Base-by-base conservation (phyloP, 2,329 filamentous ascomycete genomes). In the Fusarium heterosporum region DNA sequence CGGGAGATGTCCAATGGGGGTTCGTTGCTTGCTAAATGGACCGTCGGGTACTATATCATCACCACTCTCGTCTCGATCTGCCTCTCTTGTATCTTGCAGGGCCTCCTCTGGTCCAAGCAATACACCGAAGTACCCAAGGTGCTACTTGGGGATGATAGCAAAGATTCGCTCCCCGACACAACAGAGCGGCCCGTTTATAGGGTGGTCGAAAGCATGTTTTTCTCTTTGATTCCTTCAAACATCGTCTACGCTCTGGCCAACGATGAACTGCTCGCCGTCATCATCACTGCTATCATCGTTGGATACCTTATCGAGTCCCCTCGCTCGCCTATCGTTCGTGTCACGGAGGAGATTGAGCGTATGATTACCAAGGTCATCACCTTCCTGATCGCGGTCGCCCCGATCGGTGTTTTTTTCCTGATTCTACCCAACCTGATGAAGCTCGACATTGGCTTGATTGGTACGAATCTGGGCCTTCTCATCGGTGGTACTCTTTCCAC, bases 371-470 rank as follows among this genome's bases (percentile, higher is more conserved):
- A 74, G 30, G 73, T 84, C 65, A 83, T 85, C 62, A 80, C 76
- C 2, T 81, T 79, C 45, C 75, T 85, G 30, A 85, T 85, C 73
- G 76, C 82, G 56, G 59, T 81, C 8, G 83, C 83, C 0, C 83
- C 84, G 2, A 76, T 84, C 29, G 83, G 83, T 66, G 82, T 86
- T 52, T 86, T 86, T 74, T 85, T 83, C 74, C 74, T 85, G 36
- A 85, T 86, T 64, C 71, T 86, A 59, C 77, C 82, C 39, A 86
- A 85, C 67, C 71, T 86, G 40, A 80, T 85, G 74, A 80, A 76
- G 39, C 79, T 85, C 25, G 74, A 84, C 60, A 80, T 85, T 40
- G 75, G 68, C 6, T 75, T 81, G 10, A 83, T 85, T 38, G 84
- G 83, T 16, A 60, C 73, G 32, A 86, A 85, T 63, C 72, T 86